phyloP scores from a whole-genome alignment of 2,329 filamentous ascomycete genomes.

The Penicillium sp. region DNA sequence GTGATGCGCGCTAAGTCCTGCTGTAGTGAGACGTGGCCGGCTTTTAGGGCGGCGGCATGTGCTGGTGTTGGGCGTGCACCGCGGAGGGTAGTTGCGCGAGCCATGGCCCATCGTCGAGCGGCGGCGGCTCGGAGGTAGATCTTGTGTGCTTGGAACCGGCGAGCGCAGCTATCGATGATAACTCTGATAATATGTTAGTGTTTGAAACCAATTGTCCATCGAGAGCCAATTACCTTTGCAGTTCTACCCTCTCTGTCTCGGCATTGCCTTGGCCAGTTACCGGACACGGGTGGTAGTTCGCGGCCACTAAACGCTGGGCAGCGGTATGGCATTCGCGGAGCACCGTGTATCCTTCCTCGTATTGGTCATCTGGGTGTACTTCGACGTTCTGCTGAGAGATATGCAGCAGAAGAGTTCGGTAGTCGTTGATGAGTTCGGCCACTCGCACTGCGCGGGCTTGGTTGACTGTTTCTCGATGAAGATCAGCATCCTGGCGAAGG shows the following conservation, averaged over 20 bases:
- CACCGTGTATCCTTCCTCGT: slow-evolving; percentile 60
- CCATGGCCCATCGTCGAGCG: slow-evolving; percentile 59
- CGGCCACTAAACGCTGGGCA: slow-evolving; percentile 55
- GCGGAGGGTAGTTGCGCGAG: slow-evolving; percentile 52
- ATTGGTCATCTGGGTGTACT: slow-evolving; percentile 55
- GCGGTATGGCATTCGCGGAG: slow-evolving; percentile 57
- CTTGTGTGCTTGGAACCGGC: slow-evolving; percentile 63
- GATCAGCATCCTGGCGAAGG: slow-evolving; percentile 9
- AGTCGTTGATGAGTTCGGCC: slow-evolving; percentile 65
- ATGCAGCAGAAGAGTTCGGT: slow-evolving; percentile 60
- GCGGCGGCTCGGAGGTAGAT: slow-evolving; percentile 61
- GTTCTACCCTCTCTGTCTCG: slow-evolving; percentile 57
- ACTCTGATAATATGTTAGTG: slow-evolving; percentile 45
- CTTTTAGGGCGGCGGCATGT: slow-evolving; percentile 51
- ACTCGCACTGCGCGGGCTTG: slow-evolving; percentile 63
- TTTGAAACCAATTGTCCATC: background rate
- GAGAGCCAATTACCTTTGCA: slow-evolving; percentile 50
- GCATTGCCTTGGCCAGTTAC: slow-evolving; percentile 46
- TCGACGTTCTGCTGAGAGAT: slow-evolving; percentile 56
- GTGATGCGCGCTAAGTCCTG: slow-evolving; percentile 60
- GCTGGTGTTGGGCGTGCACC: slow-evolving; percentile 50
- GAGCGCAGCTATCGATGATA: slow-evolving; percentile 59
- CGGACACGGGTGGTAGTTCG: slow-evolving; percentile 51
- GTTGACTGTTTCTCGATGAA: slow-evolving; percentile 52
- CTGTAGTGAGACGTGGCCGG: slow-evolving; percentile 42